phyloP scores from a whole-genome alignment of 192 early-diverging fungal species.

The Rhizophagus prolifer region DNA sequence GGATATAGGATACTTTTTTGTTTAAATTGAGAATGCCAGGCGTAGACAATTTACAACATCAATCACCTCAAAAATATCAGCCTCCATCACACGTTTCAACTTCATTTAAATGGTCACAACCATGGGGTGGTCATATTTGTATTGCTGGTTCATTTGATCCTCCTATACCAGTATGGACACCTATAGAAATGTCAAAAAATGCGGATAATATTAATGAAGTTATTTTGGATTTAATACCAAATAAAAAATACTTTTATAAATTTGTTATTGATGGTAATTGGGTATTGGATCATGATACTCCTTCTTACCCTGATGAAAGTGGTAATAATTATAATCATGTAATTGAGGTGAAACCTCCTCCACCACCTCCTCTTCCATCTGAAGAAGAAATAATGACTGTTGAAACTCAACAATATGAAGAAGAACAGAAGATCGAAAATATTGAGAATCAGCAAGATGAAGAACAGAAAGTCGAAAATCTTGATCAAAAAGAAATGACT shows the following conservation, averaged over 20 bases:
- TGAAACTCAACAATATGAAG: too few relatives aligned
- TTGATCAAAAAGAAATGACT: too few relatives aligned
- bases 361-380: neutral
- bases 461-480: too few relatives aligned
- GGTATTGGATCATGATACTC: neutral
- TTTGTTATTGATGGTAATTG: neutral
- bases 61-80: neutral
- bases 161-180: neutral
- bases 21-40: neutral
- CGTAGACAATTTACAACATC: neutral
- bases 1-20: too few relatives aligned
- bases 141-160: neutral
- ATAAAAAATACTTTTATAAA: neutral
- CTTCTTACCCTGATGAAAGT: neutral
- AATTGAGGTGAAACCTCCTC: neutral
- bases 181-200: neutral
- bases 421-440: too few relatives aligned
- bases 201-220: neutral
- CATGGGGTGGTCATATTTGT: neutral
- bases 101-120: neutral
- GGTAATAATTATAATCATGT: neutral
- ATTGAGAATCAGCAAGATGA: too few relatives aligned
- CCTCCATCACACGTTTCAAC: neutral
- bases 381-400: neutral
- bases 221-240: neutral